Conservation (phyloP, 495 filamentous ascomycete species). For the Schizothecium vesticola region DNA sequence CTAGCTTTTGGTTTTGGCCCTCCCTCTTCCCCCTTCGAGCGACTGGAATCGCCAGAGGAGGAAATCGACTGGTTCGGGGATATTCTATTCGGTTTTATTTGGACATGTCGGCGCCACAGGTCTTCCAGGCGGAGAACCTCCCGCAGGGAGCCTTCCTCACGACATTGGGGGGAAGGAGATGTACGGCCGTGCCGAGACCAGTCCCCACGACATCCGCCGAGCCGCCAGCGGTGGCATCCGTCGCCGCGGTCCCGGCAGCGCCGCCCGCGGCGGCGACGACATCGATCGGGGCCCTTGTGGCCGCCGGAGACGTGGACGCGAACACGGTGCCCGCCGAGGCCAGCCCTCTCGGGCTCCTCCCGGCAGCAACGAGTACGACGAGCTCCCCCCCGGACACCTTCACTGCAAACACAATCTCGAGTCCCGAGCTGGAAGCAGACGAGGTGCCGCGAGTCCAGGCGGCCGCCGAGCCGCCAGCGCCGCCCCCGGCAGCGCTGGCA, state of each 20-base stretch:
- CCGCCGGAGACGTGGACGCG: conserved; percentile 10
- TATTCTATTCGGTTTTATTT: too few species aligned
- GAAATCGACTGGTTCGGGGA: conserved; percentile 14
- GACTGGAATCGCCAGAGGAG: conserved; percentile 39
- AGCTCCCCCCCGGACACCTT: conserved; percentile 23
- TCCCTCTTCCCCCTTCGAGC: conserved; percentile 17
- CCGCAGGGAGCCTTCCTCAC: conserved; percentile 40
- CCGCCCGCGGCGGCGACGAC: conserved; percentile 14
- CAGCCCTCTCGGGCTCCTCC: not conserved
- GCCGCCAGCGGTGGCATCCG: conserved; percentile 12
- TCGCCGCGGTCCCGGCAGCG: conserved; percentile 5
- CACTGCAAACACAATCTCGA: conserved; percentile 14
- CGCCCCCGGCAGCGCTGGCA: not conserved
- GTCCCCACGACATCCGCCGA: conserved; percentile 12
- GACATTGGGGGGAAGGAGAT: conserved; percentile 40
- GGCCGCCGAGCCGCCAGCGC: conserved; percentile 1
- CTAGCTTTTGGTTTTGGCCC: conserved; percentile 20
- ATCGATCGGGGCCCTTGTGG: conserved; percentile 14
- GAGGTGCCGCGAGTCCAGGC: conserved; percentile 13
- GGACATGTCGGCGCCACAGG: not conserved
- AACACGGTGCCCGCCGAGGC: conserved; percentile 11
- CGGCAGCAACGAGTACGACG: conserved; percentile 29
- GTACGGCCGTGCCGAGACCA: conserved; percentile 43
- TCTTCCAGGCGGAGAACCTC: conserved; percentile 30
- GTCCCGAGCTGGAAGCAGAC: not conserved